phyloP scores from a whole-genome alignment of 257 asterid genomes.

The Nicotiana tomentosiformis region DNA sequence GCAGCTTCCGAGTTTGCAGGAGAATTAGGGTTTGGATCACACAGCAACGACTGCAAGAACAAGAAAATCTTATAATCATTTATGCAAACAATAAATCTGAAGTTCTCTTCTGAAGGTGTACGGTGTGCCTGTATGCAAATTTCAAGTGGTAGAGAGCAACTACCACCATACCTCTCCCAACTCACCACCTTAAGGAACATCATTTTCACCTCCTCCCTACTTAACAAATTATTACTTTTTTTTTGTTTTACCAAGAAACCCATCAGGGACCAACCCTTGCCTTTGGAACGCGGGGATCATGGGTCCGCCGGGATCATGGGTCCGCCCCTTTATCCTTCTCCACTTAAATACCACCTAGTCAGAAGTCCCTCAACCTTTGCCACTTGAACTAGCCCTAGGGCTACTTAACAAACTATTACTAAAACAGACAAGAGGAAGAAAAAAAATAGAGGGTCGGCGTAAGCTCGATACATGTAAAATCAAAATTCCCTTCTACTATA shows the following conservation, averaged over 20 bases:
- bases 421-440: background rate
- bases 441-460: background rate
- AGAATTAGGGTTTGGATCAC: constrained; percentile 88
- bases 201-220: background rate
- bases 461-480: background rate
- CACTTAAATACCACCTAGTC: no score
- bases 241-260: no score
- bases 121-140: background rate
- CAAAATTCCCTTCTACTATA: background rate
- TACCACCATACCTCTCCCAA: background rate
- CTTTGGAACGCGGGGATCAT: no score
- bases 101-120: background rate
- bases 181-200: background rate
- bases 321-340: no score
- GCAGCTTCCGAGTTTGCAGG: constrained; percentile 93
- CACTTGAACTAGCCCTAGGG: no score
- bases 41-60: constrained; percentile 58
- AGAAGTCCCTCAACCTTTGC: no score
- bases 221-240: background rate
- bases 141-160: background rate
- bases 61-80: background rate
- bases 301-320: no score
- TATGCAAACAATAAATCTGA: background rate
- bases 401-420: background rate
- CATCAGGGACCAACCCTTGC: no score